Percentiles rank a stretch among this genome's conserved stretches.
These are phyloP conservation scores for Diaporthe batatas DNA, from an alignment of 2,329 filamentous ascomycete genomes.

Conservation along the genomic window DNA sequence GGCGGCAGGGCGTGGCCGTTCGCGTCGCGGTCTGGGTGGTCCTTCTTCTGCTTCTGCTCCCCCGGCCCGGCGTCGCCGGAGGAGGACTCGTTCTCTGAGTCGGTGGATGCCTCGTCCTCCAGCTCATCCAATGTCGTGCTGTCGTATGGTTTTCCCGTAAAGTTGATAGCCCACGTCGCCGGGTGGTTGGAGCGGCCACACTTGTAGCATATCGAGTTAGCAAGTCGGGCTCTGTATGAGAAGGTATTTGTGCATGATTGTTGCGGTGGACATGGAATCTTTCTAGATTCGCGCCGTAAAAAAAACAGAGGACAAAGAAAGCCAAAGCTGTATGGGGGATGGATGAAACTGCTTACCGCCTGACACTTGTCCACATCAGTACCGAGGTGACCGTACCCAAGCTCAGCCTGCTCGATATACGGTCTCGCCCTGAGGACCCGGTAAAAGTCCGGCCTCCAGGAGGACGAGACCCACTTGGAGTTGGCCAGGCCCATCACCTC, in stretches of 20 bases:
- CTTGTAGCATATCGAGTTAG: neutral
- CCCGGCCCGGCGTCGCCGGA: no score
- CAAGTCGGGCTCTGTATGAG: neutral
- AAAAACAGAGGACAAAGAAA: slow-evolving; percentile 68
- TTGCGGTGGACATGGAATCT: neutral
- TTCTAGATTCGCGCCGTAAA: no score
- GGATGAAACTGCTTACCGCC: slow-evolving; percentile 10
- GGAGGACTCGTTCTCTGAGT: slow-evolving; percentile 62
- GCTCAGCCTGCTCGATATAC: slow-evolving; percentile 58
- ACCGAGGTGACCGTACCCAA: slow-evolving; percentile 40
- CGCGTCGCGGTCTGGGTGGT: slow-evolving; percentile 55
- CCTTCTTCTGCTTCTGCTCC: slow-evolving; percentile 12
- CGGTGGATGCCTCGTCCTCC: slow-evolving; percentile 50
- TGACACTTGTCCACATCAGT: slow-evolving; percentile 36
- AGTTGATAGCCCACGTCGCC: slow-evolving; percentile 73
- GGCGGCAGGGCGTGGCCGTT: slow-evolving; percentile 54
- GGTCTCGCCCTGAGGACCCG: slow-evolving; percentile 76
- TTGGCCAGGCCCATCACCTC: slow-evolving; percentile 76
- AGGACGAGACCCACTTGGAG: slow-evolving; percentile 79
- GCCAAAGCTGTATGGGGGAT: neutral
- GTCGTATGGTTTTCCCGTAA: slow-evolving; percentile 76
- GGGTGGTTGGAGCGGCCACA: slow-evolving; percentile 75
- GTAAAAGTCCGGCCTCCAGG: slow-evolving; percentile 78
- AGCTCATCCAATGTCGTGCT: slow-evolving; percentile 75
- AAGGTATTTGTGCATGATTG: neutral